A percentile compares a stretch with the other conserved stretches of the same genome.
These are phyloP conservation scores for Xylariaceae sp. DNA, from an alignment of 2,329 filamentous ascomycete species.

Conservation along the genomic window DNA sequence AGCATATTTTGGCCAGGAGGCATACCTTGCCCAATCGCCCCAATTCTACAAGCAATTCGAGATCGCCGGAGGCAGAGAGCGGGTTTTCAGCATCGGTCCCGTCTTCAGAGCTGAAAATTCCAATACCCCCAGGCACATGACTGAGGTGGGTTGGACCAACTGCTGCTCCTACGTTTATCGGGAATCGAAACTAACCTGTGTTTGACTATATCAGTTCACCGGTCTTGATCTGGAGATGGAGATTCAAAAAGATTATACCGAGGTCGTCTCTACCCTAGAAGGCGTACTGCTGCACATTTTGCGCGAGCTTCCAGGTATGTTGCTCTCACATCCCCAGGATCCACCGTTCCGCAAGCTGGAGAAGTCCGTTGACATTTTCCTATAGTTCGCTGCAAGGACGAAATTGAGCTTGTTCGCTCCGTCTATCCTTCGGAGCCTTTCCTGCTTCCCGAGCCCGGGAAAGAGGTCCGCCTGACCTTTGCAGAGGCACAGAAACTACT, in stretches of 20 bases:
- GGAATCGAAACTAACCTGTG: neutral
- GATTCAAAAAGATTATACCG: constrained; percentile 71
- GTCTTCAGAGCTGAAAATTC: constrained; percentile 84
- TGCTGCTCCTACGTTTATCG: constrained; percentile 6
- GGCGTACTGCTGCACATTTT: constrained; percentile 74
- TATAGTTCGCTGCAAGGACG: constrained; percentile 55
- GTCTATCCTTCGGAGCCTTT: constrained; percentile 75
- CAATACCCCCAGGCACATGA: constrained; percentile 80
- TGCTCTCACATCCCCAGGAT: neutral
- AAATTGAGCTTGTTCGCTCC: constrained; percentile 66
- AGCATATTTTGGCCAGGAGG: constrained; percentile 81
- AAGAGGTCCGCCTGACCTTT: constrained; percentile 72
- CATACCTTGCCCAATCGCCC: constrained; percentile 73
- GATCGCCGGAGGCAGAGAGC: constrained; percentile 72
- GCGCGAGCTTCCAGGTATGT: constrained; percentile 52
- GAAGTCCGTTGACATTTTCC: neutral
- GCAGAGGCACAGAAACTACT: constrained; percentile 73
- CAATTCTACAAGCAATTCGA: constrained; percentile 87
- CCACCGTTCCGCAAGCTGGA: neutral
- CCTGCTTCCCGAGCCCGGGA: constrained; percentile 66
- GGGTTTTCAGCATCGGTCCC: constrained; percentile 72
- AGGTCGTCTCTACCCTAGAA: constrained; percentile 68
- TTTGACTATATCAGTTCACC: constrained; percentile 54
- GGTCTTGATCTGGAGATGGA: constrained; percentile 90
- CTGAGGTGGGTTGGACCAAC: constrained; percentile 47